A percentile compares a stretch with the other conserved stretches of the same genome.
These are phyloP conservation scores for Beauveria bassiana DNA, from an alignment of 2,329 filamentous ascomycete genomes.

Conservation along the genomic window DNA sequence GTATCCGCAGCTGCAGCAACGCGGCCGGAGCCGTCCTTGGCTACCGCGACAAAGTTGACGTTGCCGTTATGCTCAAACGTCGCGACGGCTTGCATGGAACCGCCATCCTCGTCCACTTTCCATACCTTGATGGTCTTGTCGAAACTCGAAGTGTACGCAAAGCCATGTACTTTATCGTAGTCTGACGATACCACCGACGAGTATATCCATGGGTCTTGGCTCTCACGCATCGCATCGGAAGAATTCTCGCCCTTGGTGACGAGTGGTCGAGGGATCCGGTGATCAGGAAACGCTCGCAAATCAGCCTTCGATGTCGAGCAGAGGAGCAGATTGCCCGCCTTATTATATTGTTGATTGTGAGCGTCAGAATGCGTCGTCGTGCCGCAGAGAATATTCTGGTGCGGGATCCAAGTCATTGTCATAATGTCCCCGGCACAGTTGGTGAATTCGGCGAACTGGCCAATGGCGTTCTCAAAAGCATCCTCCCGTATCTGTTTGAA, in stretches of 20 bases:
- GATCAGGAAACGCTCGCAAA: slow-evolving; percentile 46
- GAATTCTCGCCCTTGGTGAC: slow-evolving; percentile 48
- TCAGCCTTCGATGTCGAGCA: slow-evolving; percentile 39
- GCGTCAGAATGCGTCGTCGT: slow-evolving; percentile 55
- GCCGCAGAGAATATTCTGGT: slow-evolving; percentile 50
- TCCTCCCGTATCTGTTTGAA: slow-evolving; percentile 43
- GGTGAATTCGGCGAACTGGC: slow-evolving; percentile 46
- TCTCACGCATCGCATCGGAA: slow-evolving; percentile 46
- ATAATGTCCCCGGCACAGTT: slow-evolving; percentile 55
- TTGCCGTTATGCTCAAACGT: slow-evolving; percentile 51
- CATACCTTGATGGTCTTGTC: slow-evolving; percentile 55
- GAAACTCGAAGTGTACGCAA: slow-evolving; percentile 54
- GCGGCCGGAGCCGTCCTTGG: slow-evolving; percentile 37
- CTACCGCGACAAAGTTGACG: slow-evolving; percentile 55
- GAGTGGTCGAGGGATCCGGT: slow-evolving; percentile 47
- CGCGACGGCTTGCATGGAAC: slow-evolving; percentile 31
- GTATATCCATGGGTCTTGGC: slow-evolving; percentile 56
- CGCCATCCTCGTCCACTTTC: slow-evolving; percentile 32
- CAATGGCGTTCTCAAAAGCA: slow-evolving; percentile 45
- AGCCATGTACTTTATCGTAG: slow-evolving; percentile 36
- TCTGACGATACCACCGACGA: slow-evolving; percentile 56
- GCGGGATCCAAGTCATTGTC: slow-evolving; percentile 49
- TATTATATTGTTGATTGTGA: slow-evolving; percentile 60
- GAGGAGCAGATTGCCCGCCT: slow-evolving; percentile 52
- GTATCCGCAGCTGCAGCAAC: slow-evolving; percentile 55